Conservation (phyloP, 2,329 filamentous ascomycete species). For the Cladosporium sp. region DNA sequence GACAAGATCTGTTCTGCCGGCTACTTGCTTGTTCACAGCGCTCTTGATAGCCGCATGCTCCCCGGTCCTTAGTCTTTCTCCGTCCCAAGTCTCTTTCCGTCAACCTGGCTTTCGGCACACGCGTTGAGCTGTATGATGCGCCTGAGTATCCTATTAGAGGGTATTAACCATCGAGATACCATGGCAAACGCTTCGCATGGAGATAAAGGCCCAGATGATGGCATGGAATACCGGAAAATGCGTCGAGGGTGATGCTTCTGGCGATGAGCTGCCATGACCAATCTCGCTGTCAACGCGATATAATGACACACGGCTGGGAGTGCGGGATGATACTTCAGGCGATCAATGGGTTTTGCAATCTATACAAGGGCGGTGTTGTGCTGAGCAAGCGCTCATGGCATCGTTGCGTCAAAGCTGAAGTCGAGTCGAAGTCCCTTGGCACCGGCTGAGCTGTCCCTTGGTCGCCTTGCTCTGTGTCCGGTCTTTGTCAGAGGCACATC, state of each 20-base stretch:
- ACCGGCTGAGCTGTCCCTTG: neutral
- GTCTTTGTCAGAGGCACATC: neutral
- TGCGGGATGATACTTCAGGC: neutral
- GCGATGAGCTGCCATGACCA: neutral
- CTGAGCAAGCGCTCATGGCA: neutral
- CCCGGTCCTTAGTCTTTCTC: neutral
- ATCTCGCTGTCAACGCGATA: too few relatives aligned
- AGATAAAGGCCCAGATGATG: neutral
- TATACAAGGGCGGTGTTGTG: neutral
- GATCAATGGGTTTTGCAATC: neutral
- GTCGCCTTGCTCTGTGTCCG: neutral
- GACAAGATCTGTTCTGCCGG: neutral
- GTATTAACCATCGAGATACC: neutral
- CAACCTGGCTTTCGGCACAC: neutral
- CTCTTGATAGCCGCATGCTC: neutral
- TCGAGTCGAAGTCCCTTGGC: neutral
- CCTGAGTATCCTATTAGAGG: neutral
- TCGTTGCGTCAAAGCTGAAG: neutral
- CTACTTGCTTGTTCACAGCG: neutral
- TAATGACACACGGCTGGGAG: neutral
- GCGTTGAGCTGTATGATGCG: neutral
- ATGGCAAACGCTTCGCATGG: neutral
- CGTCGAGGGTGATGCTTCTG: neutral
- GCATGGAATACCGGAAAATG: neutral
- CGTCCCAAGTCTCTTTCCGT: neutral